phyloP scores from a whole-genome alignment of 805 yeast species.

The Myxozyma mucilagina region DNA sequence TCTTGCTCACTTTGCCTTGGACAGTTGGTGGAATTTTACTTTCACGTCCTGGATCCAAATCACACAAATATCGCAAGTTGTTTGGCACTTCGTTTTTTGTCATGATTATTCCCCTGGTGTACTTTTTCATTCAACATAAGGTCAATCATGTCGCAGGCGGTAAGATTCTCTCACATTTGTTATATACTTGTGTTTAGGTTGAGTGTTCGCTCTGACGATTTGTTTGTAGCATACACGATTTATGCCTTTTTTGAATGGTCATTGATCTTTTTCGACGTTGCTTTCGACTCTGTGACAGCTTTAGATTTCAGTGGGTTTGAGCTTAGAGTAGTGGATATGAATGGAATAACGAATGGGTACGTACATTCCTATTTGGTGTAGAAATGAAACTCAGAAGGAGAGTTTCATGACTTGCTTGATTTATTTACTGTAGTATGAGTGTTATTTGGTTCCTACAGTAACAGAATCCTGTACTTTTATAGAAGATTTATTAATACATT shows the following conservation, averaged over 20 bases:
- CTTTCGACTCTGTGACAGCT: conserved; percentile 78
- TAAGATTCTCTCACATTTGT: neutral
- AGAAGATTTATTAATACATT: conserved; percentile 6
- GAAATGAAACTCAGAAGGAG: neutral
- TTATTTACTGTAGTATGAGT: neutral
- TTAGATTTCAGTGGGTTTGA: conserved; percentile 67
- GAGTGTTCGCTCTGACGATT: neutral
- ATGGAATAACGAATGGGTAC: conserved; percentile 35
- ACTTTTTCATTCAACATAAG: conserved; percentile 90
- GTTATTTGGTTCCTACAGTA: neutral
- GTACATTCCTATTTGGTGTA: conserved; percentile 27
- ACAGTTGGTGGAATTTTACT: conserved; percentile 59
- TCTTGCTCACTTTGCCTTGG: conserved; percentile 91
- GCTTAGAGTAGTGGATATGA: conserved; percentile 43
- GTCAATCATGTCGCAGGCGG: conserved; percentile 79
- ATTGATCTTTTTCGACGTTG: conserved; percentile 76
- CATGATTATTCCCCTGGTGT: conserved; percentile 77
- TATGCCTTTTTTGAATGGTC: conserved; percentile 97
- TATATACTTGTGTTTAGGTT: neutral
- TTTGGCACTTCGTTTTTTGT: conserved; percentile 62
- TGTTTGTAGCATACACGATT: conserved; percentile 68
- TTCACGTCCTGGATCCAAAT: conserved; percentile 50
- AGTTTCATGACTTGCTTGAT: no score
- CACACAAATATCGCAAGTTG: conserved; percentile 54
- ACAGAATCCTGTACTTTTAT: neutral